phyloP scores from a whole-genome alignment of 2,329 filamentous ascomycete genomes.

The Cladosporium oxysporum region DNA sequence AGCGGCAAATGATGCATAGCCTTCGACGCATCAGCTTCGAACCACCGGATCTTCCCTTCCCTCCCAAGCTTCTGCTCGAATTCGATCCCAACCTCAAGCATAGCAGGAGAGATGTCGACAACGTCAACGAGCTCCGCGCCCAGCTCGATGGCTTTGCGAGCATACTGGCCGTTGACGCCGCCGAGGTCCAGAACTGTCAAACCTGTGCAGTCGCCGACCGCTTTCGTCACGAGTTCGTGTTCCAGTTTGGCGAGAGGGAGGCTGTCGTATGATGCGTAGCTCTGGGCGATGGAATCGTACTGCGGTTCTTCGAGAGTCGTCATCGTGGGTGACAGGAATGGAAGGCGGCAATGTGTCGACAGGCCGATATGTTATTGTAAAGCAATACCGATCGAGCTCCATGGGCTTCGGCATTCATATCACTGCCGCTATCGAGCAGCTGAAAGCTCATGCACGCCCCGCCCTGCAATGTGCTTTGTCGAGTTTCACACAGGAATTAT shows the following conservation, averaged over 20 bases:
- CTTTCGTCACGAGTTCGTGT: constrained; percentile 20
- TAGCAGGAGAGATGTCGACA: constrained; percentile 21
- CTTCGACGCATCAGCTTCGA: constrained; percentile 21
- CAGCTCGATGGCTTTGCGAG: constrained; percentile 22
- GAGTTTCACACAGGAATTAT: neutral
- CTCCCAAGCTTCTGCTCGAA: constrained; percentile 19
- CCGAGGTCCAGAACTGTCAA: constrained; percentile 24
- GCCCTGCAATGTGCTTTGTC: constrained; percentile 7
- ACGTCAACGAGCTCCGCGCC: constrained; percentile 24
- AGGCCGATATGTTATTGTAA: neutral
- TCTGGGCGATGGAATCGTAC: constrained; percentile 20
- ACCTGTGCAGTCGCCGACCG: constrained; percentile 23
- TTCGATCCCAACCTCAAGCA: constrained; percentile 23
- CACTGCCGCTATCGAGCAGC: neutral
- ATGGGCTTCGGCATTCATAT: neutral
- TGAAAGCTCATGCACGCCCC: constrained; percentile 14
- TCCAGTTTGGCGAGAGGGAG: constrained; percentile 23
- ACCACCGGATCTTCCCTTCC: constrained; percentile 21
- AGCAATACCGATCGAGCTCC: neutral
- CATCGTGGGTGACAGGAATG: neutral
- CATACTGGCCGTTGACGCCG: constrained; percentile 24
- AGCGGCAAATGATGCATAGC: constrained; percentile 21
- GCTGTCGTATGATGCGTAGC: constrained; percentile 17
- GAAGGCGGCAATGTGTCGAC: neutral
- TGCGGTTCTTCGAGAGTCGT: constrained; percentile 13